phyloP scores from a whole-genome alignment of 805 yeast genomes.

The Hanseniaspora guilliermondii region DNA sequence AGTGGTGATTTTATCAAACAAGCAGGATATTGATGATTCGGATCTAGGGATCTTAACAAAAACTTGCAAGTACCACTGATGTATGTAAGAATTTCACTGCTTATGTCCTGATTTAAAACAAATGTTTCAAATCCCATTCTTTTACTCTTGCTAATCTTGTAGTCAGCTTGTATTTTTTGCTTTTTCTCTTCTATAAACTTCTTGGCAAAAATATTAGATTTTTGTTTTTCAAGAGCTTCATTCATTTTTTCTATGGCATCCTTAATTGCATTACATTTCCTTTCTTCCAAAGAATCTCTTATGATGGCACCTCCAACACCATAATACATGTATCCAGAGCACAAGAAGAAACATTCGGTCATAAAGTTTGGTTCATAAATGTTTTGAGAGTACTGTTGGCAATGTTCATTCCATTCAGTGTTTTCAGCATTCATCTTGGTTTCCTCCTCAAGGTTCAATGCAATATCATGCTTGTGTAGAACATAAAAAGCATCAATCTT shows the following conservation, averaged over 20 bases:
- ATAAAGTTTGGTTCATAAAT: slow-evolving; percentile 54
- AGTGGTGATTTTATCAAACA: slow-evolving; percentile 41
- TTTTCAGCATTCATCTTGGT: slow-evolving; percentile 70
- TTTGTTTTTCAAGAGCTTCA: slow-evolving; percentile 33
- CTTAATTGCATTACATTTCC: slow-evolving; percentile 37
- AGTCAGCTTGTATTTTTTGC: slow-evolving; percentile 3
- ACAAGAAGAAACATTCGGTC: slow-evolving; percentile 76
- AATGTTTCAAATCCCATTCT: slow-evolving; percentile 39
- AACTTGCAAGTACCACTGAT: slow-evolving; percentile 64
- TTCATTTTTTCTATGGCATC: slow-evolving; percentile 29
- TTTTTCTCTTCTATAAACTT: slow-evolving; percentile 37
- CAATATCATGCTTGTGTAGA: slow-evolving; percentile 31
- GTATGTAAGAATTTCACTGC: slow-evolving; percentile 61
- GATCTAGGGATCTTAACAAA: slow-evolving; percentile 60
- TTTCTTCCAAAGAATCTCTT: slow-evolving; percentile 42
- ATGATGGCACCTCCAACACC: slow-evolving; percentile 74
- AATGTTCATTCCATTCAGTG: slow-evolving; percentile 40
- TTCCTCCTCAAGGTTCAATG: slow-evolving; percentile 64
- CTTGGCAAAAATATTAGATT: slow-evolving; percentile 28
- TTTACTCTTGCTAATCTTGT: neutral
- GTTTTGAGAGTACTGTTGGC: slow-evolving; percentile 28
- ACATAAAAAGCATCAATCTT: slow-evolving; percentile 67
- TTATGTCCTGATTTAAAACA: slow-evolving; percentile 44
- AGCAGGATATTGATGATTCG: slow-evolving; percentile 50
- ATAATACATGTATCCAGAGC: slow-evolving; percentile 69